Evolutionary conservation across 345 rosid species (phyloP).

Genomic region (Heritiera fomes): DNA sequence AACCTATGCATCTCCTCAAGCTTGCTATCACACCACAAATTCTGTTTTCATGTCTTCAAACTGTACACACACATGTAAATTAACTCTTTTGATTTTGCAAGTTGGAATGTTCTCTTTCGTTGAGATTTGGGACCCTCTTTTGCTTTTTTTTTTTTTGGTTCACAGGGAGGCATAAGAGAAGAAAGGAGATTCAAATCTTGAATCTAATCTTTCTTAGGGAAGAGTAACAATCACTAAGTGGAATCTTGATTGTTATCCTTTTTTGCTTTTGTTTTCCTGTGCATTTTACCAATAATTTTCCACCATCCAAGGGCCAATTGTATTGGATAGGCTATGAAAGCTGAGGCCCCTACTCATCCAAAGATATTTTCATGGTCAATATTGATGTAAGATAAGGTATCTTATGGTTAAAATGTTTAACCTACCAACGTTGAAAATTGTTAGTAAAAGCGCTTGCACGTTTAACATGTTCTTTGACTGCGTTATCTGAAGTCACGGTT

Average conservation of each 20-base stretch:
- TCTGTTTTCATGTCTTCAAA: not conserved
- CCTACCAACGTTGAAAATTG: not conserved
- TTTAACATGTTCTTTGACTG: not conserved
- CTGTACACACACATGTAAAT: not conserved
- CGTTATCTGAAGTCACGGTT: not conserved
- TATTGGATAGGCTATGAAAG: too few relatives aligned
- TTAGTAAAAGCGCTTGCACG: not conserved
- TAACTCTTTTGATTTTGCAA: constrained; percentile 2
- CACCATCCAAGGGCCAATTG: too few relatives aligned
- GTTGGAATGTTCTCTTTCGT: constrained; percentile 18
- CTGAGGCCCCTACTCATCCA: too few relatives aligned
- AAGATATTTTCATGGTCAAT: not conserved
- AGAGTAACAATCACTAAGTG: too few relatives aligned
- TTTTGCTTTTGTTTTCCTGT: not conserved
- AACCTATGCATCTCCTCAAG: not conserved
- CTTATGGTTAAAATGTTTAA: not conserved
- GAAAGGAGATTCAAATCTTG: too few relatives aligned
- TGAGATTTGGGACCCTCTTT: too few relatives aligned
- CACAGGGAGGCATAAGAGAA: too few relatives aligned
- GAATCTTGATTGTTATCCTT: too few relatives aligned
- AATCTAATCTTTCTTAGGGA: too few relatives aligned
- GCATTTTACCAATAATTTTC: too few relatives aligned
- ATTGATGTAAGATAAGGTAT: not conserved
- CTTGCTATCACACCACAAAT: not conserved
- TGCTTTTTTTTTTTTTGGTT: not conserved